phyloP scores from a whole-genome alignment of 2,329 filamentous ascomycete genomes.

The Pestalotiopsis sp. region DNA sequence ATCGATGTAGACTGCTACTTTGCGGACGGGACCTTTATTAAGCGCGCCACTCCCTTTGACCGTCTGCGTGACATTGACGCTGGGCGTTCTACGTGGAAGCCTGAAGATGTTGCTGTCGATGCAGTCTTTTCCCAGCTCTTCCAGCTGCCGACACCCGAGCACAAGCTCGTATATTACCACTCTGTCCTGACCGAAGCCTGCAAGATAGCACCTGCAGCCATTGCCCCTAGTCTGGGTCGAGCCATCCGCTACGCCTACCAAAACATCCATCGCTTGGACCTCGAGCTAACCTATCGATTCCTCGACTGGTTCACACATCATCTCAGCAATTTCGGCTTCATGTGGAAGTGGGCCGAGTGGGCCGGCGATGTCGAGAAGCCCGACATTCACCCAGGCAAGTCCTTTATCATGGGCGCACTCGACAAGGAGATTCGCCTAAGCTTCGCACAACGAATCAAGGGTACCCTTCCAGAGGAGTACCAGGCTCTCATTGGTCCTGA shows the following conservation, averaged over 20 bases:
- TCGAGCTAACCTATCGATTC: conserved; percentile 85
- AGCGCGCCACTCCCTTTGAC: conserved; percentile 91
- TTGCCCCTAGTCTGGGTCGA: conserved; percentile 89
- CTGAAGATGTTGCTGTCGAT: conserved; percentile 96
- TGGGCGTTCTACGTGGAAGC: conserved; percentile 84
- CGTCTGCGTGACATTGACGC: conserved; percentile 72
- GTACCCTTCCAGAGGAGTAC: conserved; percentile 85
- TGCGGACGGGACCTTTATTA: conserved; percentile 85
- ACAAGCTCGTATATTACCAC: conserved; percentile 97
- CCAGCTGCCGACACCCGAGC: conserved; percentile 82
- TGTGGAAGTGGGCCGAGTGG: conserved; percentile 99
- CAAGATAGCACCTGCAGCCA: conserved; percentile 94
- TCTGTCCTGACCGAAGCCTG: conserved; percentile 92
- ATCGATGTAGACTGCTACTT: conserved; percentile 97
- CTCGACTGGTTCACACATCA: conserved; percentile 98
- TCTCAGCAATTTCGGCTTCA: conserved; percentile 97
- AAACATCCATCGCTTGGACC: conserved; percentile 78
- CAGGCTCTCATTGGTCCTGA: conserved; percentile 78
- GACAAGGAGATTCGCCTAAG: conserved; percentile 97
- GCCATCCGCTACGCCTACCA: conserved; percentile 92
- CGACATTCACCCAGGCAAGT: conserved; percentile 82
- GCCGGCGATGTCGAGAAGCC: conserved; percentile 80
- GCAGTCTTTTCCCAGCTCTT: conserved; percentile 96
- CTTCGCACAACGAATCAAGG: conserved; percentile 94
- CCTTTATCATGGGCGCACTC: conserved; percentile 86